These are phyloP conservation scores for Chenopodium album DNA, from an alignment of 148 eudicot species.

Conservation along the genomic window DNA sequence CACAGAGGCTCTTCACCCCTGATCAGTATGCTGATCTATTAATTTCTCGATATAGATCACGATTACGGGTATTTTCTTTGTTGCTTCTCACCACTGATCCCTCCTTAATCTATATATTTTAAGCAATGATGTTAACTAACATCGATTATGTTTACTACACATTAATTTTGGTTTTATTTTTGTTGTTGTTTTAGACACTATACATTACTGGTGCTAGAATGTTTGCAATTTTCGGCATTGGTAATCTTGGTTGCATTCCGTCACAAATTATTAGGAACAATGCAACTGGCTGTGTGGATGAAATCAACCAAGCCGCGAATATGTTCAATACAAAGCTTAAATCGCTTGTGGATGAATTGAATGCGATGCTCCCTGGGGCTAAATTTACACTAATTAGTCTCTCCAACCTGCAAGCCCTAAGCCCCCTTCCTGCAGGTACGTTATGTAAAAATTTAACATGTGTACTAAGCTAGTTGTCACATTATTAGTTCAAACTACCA, in stretches of 20 bases:
- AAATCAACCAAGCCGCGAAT: slow-evolving; percentile 27
- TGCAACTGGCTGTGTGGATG: slow-evolving; percentile 31
- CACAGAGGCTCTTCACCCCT: slow-evolving; percentile 15
- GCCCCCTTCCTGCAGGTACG: slow-evolving; percentile 15
- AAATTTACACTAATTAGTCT: slow-evolving; percentile 39
- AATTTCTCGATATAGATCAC: slow-evolving; percentile 30
- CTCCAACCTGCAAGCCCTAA: slow-evolving; percentile 20
- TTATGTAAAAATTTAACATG: background rate
- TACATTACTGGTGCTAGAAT: slow-evolving; percentile 54
- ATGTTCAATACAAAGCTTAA: slow-evolving; percentile 39
- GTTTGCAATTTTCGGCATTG: slow-evolving; percentile 45
- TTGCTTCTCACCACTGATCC: background rate
- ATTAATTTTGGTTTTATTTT: background rate
- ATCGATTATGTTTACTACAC: background rate
- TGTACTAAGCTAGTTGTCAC: too few species aligned
- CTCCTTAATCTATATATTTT: background rate
- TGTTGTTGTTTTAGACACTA: slow-evolving; percentile 28
- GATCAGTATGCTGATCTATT: slow-evolving; percentile 33
- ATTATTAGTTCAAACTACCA: background rate
- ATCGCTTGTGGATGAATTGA: slow-evolving; percentile 37
- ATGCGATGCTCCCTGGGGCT: slow-evolving; percentile 25
- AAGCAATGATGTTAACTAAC: too few species aligned
- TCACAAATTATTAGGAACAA: slow-evolving; percentile 3
- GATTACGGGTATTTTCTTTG: slow-evolving; percentile 29
- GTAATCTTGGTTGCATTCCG: slow-evolving; percentile 44